phyloP scores from a whole-genome alignment of 2,329 filamentous ascomycete species.

The Penicillium sp. region DNA sequence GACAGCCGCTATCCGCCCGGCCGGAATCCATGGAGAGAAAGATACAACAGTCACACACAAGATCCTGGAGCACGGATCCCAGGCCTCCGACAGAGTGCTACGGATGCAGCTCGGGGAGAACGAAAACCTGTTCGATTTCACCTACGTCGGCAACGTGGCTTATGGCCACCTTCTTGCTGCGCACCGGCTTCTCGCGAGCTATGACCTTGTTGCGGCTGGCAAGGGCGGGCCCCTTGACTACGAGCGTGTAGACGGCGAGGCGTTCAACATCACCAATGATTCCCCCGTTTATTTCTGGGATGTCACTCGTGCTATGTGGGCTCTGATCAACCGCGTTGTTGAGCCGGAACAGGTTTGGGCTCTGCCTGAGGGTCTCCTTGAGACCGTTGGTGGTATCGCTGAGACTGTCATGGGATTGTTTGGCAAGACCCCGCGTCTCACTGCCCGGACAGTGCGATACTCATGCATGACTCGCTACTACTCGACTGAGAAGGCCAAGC shows the following conservation, averaged over 20 bases:
- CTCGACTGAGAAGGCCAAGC: slow-evolving; percentile 47
- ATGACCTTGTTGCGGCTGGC: slow-evolving; percentile 41
- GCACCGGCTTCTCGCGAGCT: slow-evolving; percentile 64
- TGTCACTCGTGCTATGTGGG: slow-evolving; percentile 76
- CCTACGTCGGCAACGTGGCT: slow-evolving; percentile 66
- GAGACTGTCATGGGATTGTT: slow-evolving; percentile 44
- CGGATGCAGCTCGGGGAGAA: slow-evolving; percentile 78
- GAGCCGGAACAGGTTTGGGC: slow-evolving; percentile 43
- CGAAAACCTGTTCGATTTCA: slow-evolving; percentile 68
- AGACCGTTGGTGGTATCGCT: slow-evolving; percentile 40
- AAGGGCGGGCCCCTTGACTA: slow-evolving; percentile 63
- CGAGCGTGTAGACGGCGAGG: slow-evolving; percentile 77
- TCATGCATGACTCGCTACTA: slow-evolving; percentile 51
- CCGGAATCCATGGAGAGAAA: slow-evolving; percentile 86
- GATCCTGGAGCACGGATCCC: slow-evolving; percentile 68
- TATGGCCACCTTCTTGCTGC: slow-evolving; percentile 82
- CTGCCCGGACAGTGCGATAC: slow-evolving; percentile 45
- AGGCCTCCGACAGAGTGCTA: slow-evolving; percentile 58
- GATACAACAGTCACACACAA: slow-evolving; percentile 74
- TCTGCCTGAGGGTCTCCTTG: slow-evolving; percentile 41
- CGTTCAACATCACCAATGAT: slow-evolving; percentile 89
- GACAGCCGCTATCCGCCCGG: slow-evolving; percentile 78
- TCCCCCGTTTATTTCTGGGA: slow-evolving; percentile 89
- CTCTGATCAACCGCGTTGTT: slow-evolving; percentile 45
- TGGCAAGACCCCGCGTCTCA: slow-evolving; percentile 47